These are phyloP conservation scores for Harrya chromipes DNA, from an alignment of 768 basidiomycete genomes.

Conservation along the genomic window DNA sequence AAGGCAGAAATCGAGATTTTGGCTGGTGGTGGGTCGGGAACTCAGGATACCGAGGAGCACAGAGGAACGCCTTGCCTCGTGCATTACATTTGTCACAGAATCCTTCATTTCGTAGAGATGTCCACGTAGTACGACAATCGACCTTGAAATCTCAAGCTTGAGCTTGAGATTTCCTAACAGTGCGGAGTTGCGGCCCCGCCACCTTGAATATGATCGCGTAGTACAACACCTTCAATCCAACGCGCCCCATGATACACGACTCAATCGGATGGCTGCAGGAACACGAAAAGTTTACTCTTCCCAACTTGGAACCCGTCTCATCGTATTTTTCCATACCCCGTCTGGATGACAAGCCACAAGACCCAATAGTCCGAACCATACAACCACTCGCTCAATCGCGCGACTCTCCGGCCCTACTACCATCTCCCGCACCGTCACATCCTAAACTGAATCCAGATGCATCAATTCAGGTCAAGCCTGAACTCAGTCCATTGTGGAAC, in stretches of 20 bases:
- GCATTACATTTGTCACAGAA: slow-evolving; percentile 27
- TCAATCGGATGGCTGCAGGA: slow-evolving; percentile 14
- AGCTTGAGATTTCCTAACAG: no score
- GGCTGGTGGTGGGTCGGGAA: slow-evolving; percentile 8
- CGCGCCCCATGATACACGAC: slow-evolving; percentile 6
- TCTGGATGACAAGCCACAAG: slow-evolving; percentile 71
- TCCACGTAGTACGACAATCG: slow-evolving; percentile 12
- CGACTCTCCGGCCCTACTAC: not conserved
- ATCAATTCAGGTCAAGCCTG: not conserved
- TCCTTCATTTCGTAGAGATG: slow-evolving; percentile 27
- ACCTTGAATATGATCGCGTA: no score
- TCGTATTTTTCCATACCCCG: slow-evolving; percentile 59
- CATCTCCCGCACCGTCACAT: not conserved
- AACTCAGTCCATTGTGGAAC: slow-evolving; percentile 17
- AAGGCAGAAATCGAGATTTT: slow-evolving; percentile 93
- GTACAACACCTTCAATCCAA: no score
- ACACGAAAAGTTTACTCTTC: slow-evolving; percentile 17
- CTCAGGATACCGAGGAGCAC: slow-evolving; percentile 1
- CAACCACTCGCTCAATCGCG: slow-evolving; percentile 19
- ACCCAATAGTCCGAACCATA: slow-evolving; percentile 68
- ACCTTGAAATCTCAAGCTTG: no score
- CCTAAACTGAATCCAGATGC: not conserved
- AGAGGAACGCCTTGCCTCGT: slow-evolving; percentile 18
- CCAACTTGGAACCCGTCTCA: slow-evolving; percentile 37
- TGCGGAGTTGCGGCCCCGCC: no score